Evolutionary conservation across 2,329 filamentous ascomycete species (phyloP).

Genomic region (Aureobasidium subglaciale): DNA sequence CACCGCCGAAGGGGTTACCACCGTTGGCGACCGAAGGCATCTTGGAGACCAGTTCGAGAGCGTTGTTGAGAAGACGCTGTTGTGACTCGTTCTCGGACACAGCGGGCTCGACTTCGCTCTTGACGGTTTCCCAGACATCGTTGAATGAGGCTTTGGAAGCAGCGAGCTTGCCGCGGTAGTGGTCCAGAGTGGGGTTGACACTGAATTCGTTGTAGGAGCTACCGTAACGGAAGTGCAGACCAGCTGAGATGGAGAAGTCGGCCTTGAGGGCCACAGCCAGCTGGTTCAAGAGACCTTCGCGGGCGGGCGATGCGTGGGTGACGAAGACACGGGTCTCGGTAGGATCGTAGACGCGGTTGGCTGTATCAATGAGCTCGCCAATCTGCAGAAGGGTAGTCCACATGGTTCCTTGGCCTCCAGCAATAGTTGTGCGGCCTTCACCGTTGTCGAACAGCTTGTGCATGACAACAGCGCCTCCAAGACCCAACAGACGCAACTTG

Average conservation of each 20-base stretch:
- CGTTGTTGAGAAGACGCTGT: constrained; percentile 84
- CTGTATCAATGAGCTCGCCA: constrained; percentile 95
- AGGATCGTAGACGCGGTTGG: constrained; percentile 95
- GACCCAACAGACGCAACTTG: constrained; percentile 85
- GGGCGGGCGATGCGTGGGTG: constrained; percentile 91
- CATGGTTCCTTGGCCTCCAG: constrained; percentile 97
- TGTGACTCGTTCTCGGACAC: constrained; percentile 91
- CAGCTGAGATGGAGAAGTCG: constrained; percentile 95
- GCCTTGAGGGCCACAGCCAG: constrained; percentile 95
- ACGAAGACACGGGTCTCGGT: constrained; percentile 95
- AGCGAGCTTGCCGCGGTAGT: constrained; percentile 96
- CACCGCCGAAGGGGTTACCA: constrained; percentile 92
- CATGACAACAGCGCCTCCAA: constrained; percentile 97
- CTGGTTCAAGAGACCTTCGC: constrained; percentile 94
- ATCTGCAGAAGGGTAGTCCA: constrained; percentile 98
- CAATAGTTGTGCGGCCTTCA: constrained; percentile 94
- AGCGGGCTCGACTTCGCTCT: constrained; percentile 87
- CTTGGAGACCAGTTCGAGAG: constrained; percentile 89
- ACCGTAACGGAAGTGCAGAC: constrained; percentile 95
- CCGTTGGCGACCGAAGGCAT: constrained; percentile 95
- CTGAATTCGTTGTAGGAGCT: constrained; percentile 99
- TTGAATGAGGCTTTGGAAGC: constrained; percentile 98
- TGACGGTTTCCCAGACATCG: constrained; percentile 98
- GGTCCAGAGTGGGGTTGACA: constrained; percentile 94
- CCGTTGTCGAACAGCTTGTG: constrained; percentile 99